Conservation (phyloP, 805 yeast genomes). For the Candida chauliodis region DNA sequence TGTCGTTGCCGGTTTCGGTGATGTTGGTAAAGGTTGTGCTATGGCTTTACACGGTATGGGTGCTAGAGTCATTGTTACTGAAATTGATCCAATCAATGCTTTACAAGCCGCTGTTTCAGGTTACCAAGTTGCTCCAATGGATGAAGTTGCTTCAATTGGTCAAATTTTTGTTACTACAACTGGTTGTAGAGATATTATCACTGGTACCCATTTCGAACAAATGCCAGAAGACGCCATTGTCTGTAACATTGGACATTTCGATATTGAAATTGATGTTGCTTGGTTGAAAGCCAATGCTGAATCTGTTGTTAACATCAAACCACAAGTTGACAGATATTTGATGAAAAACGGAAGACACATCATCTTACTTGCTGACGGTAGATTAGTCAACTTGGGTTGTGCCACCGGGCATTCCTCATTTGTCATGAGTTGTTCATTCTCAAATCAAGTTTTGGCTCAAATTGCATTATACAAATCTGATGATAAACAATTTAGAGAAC, state of each 20-base stretch:
- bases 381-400: constrained; percentile 98
- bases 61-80: constrained; percentile 96
- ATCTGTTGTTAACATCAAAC: constrained; percentile 95
- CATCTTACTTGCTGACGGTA: constrained; percentile 97
- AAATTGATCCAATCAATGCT: constrained; percentile 98
- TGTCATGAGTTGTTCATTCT: constrained; percentile 99
- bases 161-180: constrained; percentile 99
- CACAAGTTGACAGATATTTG: constrained; percentile 97
- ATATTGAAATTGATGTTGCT: constrained; percentile 98
- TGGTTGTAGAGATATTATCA: constrained; percentile 98
- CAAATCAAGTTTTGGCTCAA: constrained; percentile 99
- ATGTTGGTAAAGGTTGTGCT: constrained; percentile 99
- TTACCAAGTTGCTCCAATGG: constrained; percentile 94
- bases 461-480: constrained; percentile 92
- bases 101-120: constrained; percentile 99
- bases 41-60: constrained; percentile 99
- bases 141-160: constrained; percentile 87
- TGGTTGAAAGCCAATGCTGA: constrained; percentile 94
- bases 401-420: constrained; percentile 99
- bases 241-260: constrained; percentile 99
- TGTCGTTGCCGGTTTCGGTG: constrained; percentile 99
- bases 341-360: constrained; percentile 87
- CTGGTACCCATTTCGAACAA: constrained; percentile 75
- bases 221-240: constrained; percentile 99
- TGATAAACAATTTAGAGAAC: constrained; percentile 72